These are phyloP conservation scores for Diplodia mutila DNA, from an alignment of 2,329 filamentous ascomycete species.

Conservation along the genomic window DNA sequence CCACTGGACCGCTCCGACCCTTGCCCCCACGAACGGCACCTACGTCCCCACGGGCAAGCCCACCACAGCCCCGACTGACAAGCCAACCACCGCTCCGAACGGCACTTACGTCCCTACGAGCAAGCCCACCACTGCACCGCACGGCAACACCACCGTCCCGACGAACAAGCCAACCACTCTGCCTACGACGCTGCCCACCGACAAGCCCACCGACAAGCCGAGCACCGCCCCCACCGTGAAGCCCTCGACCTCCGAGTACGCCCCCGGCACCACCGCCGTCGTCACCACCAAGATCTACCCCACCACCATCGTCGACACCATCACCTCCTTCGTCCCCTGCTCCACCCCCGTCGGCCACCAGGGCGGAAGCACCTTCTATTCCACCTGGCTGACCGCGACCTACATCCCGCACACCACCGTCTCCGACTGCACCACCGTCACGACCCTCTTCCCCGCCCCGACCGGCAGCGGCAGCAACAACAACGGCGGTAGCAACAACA, in stretches of 20 bases:
- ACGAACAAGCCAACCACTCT: slow-evolving; percentile 15
- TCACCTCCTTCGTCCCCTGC: slow-evolving; percentile 43
- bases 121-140: slow-evolving; percentile 12
- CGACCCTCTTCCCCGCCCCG: slow-evolving; percentile 16
- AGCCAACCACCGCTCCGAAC: slow-evolving; percentile 5
- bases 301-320: slow-evolving; percentile 39
- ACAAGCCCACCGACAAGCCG: slow-evolving; percentile 7
- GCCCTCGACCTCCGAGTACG: slow-evolving; percentile 12
- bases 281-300: slow-evolving; percentile 27
- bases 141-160: too few species aligned
- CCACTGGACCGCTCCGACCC: slow-evolving; percentile 25
- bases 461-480: not conserved
- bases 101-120: not conserved
- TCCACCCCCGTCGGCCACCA: slow-evolving; percentile 41
- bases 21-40: not conserved
- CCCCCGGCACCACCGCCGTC: slow-evolving; percentile 27
- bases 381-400: slow-evolving; percentile 45
- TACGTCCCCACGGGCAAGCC: too few species aligned
- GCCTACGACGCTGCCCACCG: too few species aligned
- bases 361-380: slow-evolving; percentile 39
- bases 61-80: not conserved
- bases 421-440: slow-evolving; percentile 26
- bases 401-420: slow-evolving; percentile 38
- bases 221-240: slow-evolving; percentile 1
- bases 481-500: not conserved